These are phyloP conservation scores for Copromyces sp. DNA, from an alignment of 495 filamentous ascomycete genomes.

Conservation along the genomic window DNA sequence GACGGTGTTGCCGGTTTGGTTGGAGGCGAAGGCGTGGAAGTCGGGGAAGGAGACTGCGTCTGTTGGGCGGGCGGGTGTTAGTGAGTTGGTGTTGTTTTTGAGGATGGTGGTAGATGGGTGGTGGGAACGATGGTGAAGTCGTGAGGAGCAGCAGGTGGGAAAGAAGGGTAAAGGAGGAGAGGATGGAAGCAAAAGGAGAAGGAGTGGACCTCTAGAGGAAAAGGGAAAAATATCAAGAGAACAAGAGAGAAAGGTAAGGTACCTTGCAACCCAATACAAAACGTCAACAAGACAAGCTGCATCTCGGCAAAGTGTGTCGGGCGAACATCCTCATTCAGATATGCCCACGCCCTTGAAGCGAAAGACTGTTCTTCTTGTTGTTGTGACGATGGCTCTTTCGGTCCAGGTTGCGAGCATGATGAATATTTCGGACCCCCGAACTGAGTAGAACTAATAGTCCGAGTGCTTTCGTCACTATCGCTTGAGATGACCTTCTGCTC, in stretches of 20 bases:
- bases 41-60: conserved; percentile 52
- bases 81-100: too few relatives aligned
- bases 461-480: neutral
- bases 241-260: neutral
- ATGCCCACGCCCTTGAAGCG: conserved; percentile 20
- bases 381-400: neutral
- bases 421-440: neutral
- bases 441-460: neutral
- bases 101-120: neutral
- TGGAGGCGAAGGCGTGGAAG: conserved; percentile 54
- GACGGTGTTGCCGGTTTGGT: conserved; percentile 57
- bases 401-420: neutral
- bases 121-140: neutral
- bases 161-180: too few relatives aligned
- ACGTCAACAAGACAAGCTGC: conserved; percentile 33
- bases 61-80: conserved; percentile 10
- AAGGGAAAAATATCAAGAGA: too few relatives aligned
- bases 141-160: too few relatives aligned
- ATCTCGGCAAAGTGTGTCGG: conserved; percentile 29
- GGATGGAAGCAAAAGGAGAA: too few relatives aligned
- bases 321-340: conserved; percentile 29
- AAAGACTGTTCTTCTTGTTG: neutral
- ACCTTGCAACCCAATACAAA: conserved; percentile 33
- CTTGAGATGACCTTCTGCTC: neutral
- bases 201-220: too few relatives aligned